Percentiles rank a stretch among this genome's conserved stretches.
phyloP scores from a whole-genome alignment of 2,329 filamentous ascomycete genomes.

The Cryphonectria nitschkei region DNA sequence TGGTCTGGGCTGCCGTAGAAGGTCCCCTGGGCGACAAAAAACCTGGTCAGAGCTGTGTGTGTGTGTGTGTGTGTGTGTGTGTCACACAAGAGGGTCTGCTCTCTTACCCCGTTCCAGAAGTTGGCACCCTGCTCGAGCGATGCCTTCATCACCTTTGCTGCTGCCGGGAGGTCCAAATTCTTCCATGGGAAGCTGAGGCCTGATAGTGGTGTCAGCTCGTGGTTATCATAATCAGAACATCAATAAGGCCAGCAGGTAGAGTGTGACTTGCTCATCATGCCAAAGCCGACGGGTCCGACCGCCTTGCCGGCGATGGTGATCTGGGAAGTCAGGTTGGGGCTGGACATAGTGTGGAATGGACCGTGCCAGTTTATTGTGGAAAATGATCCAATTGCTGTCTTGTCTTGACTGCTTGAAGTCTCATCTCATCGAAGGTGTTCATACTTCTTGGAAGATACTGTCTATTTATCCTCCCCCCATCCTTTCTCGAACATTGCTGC shows the following conservation, averaged over 20 bases:
- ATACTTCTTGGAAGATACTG: background rate
- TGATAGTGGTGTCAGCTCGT: background rate
- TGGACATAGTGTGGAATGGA: background rate
- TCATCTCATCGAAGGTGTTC: background rate
- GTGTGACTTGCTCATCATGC: constrained; percentile 43
- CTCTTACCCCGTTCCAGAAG: constrained; percentile 61
- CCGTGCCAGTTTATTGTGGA: background rate
- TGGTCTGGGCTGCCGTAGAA: constrained; percentile 56
- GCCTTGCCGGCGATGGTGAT: constrained; percentile 21
- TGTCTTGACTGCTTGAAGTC: background rate
- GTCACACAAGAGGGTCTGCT: background rate
- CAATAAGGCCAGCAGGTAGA: background rate
- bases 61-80: constrained; percentile 31
- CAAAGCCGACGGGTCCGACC: constrained; percentile 30
- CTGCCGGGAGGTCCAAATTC: constrained; percentile 7
- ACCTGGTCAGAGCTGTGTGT: constrained; percentile 32
- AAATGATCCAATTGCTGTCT: background rate
- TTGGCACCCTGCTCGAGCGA: constrained; percentile 50
- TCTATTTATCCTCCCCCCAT: background rate
- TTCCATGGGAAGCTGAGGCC: constrained; percentile 19
- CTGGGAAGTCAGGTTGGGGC: background rate
- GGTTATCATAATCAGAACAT: background rate
- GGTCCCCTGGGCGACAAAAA: constrained; percentile 15
- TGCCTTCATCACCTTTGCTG: constrained; percentile 21
- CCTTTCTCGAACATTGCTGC: background rate